These are phyloP conservation scores for Fomes fomentarius DNA, from an alignment of 1,284 basidiomycete genomes.

Conservation along the genomic window DNA sequence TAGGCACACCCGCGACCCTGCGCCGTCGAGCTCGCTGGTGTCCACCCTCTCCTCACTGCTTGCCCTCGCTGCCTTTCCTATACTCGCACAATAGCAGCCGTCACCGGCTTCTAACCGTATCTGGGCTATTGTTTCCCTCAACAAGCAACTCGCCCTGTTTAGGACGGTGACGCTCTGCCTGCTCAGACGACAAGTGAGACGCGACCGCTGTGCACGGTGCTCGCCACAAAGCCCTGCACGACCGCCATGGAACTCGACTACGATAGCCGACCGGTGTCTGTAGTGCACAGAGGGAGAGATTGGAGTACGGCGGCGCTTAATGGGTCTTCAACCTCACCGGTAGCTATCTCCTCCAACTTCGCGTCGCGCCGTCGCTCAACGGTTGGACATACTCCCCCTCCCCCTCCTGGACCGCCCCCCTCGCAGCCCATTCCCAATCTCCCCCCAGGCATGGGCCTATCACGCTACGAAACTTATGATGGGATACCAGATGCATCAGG, in stretches of 20 bases:
- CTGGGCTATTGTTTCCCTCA: slow-evolving; percentile 26
- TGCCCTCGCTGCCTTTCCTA: slow-evolving; percentile 1
- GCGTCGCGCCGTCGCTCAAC: slow-evolving; percentile 63
- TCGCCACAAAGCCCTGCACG: slow-evolving; percentile 2
- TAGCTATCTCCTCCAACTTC: slow-evolving; percentile 37
- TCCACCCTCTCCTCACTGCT: slow-evolving; percentile 3
- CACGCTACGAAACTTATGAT: slow-evolving; percentile 32
- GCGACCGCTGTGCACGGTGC: slow-evolving; percentile 7
- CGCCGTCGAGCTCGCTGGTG: slow-evolving; percentile 11
- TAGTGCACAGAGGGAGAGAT: slow-evolving; percentile 45
- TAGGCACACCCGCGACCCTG: slow-evolving; percentile 21
- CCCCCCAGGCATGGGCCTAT: slow-evolving; percentile 41
- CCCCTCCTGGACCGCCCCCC: slow-evolving; percentile 74
- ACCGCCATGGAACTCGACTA: slow-evolving; percentile 56
- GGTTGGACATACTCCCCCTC: slow-evolving; percentile 61
- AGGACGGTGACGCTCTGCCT: slow-evolving; percentile 17
- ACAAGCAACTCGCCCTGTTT: slow-evolving; percentile 25
- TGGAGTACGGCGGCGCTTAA: slow-evolving; percentile 45
- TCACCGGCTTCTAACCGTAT: slow-evolving; percentile 23
- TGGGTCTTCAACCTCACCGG: slow-evolving; percentile 34
- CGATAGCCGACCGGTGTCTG: slow-evolving; percentile 47
- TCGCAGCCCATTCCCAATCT: slow-evolving; percentile 70
- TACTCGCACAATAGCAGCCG: slow-evolving; percentile 15
- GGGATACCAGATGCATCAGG: slow-evolving; percentile 25
- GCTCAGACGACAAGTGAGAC: slow-evolving; percentile 8